Base-by-base conservation (phyloP, 2,329 filamentous ascomycete genomes). In the Neospermospora avenae region DNA sequence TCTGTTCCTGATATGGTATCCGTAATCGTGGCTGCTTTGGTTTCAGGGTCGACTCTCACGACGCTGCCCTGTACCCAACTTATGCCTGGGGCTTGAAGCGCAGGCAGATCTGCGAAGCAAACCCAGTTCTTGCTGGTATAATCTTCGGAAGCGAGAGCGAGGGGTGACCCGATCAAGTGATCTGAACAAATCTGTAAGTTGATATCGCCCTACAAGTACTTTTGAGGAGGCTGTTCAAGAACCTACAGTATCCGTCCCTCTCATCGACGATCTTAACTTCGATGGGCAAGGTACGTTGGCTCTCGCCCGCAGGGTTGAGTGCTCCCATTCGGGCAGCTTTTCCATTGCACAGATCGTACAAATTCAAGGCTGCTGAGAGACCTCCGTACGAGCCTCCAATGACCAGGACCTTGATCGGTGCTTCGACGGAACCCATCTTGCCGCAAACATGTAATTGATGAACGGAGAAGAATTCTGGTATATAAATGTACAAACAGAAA, bases 231-330 rank as follows among this genome's bases (percentile, higher is more conserved):
- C 7, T 54, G 11, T 10, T 5, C 28, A 5, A 20, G 22, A 51
- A 75, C 86, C 68, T 77, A 92, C 89, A 92, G 72, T 85, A 92
- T n/a, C 90, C 90, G 77, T 93, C 89, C n/a, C 88, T 79, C 73
- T 92, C 88, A 68, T 93, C 89, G 24, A 90, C 84, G 22, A 93
- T 81, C 22, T 87, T 91, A 54, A 93, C 85, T 39, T 91, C 81
- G 14, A 90, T 74, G 1, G 83, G 79, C 46, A 87, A 77, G 24
- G 77, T 78, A 46, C 77, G 76, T 20, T 77, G 70, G 31, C 20
- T 41, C 2, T 25, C 57, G 24, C 45, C 55, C 63, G 71, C 31
- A 42, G 66, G 41, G 66, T 71, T 57, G 51, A 71, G 71, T 70
- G 74, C 72, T 44, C 62, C 58, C 57, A 62, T 62, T 39, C 39